A percentile compares a stretch with the other conserved stretches of the same genome.
Conservation (phyloP, 2,329 filamentous ascomycete genomes). For the Lasiodiplodia gonubiensis region DNA sequence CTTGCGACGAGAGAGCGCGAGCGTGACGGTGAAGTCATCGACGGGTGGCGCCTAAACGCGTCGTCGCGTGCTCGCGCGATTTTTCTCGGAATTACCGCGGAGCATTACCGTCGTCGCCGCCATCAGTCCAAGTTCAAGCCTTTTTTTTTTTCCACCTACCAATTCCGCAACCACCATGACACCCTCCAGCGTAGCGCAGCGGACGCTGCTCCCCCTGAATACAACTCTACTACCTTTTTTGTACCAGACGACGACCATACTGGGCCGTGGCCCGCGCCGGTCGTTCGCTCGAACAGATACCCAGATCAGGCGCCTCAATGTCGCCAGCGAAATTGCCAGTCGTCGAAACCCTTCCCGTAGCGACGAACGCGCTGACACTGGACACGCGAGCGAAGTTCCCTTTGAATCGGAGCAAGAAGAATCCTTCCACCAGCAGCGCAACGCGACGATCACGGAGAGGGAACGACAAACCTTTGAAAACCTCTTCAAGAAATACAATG, state of each 20-base stretch:
- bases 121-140: not conserved
- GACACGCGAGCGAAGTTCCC: not conserved
- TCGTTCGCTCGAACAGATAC: not conserved
- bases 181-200: not conserved
- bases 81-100: conserved; percentile 2
- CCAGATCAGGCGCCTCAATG: conserved; percentile 12
- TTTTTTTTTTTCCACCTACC: not conserved
- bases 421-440: conserved; percentile 30
- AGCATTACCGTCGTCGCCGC: not conserved
- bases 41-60: conserved; percentile 9
- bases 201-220: not conserved
- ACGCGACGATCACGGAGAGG: conserved; percentile 43
- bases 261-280: not conserved
- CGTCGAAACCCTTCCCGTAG: not conserved
- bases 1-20: conserved; percentile 7
- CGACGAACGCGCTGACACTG: not conserved
- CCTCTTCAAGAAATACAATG: conserved; percentile 15
- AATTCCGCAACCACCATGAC: conserved; percentile 9
- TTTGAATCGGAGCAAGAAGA: conserved; percentile 48
- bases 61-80: conserved; percentile 28
- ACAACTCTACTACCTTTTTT: conserved; percentile 67
- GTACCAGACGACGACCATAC: conserved; percentile 72
- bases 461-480: conserved; percentile 42
- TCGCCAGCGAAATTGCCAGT: conserved; percentile 19
- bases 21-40: conserved; percentile 20